Conservation (phyloP, 2,329 filamentous ascomycete species). For the Colletotrichum navitas region DNA sequence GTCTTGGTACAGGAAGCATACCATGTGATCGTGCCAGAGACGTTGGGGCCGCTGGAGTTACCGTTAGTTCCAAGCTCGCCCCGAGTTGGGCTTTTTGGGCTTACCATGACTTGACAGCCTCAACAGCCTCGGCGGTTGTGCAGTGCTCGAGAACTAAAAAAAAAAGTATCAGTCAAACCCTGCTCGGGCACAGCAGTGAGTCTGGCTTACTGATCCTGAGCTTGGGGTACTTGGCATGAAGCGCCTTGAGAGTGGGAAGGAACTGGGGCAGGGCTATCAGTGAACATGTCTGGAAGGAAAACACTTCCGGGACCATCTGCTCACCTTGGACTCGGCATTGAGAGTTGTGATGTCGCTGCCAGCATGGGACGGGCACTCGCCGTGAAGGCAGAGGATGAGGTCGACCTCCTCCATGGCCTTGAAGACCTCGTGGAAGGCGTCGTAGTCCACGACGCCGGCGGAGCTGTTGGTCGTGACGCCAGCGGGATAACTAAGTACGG, state of each 20-base stretch:
- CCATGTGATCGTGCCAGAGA: slow-evolving; percentile 62
- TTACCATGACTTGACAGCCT: slow-evolving; percentile 68
- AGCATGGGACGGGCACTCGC: slow-evolving; percentile 73
- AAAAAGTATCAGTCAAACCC: not conserved
- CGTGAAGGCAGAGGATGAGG: slow-evolving; percentile 92
- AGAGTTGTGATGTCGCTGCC: slow-evolving; percentile 65
- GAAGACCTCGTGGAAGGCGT: slow-evolving; percentile 82
- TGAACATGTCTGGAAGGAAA: not conserved
- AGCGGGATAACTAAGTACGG: slow-evolving; percentile 43
- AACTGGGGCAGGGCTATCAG: slow-evolving; percentile 61
- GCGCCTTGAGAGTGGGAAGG: slow-evolving; percentile 79
- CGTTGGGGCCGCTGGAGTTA: slow-evolving; percentile 80
- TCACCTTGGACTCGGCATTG: slow-evolving; percentile 73
- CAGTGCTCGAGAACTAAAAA: slow-evolving; percentile 79
- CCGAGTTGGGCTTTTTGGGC: not conserved
- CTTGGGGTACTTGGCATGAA: slow-evolving; percentile 81
- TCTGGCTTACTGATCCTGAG: slow-evolving; percentile 63
- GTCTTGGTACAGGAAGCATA: slow-evolving; percentile 44
- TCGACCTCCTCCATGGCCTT: slow-evolving; percentile 88
- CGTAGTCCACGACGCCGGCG: slow-evolving; percentile 77
- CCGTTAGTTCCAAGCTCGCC: slow-evolving; percentile 6
- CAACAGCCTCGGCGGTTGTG: slow-evolving; percentile 84
- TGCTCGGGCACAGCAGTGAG: too few species aligned
- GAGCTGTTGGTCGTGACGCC: slow-evolving; percentile 76
- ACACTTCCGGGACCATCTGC: not conserved